Base-by-base conservation (phyloP, 1,284 basidiomycete genomes). In the Sporisorium sorghi region DNA sequence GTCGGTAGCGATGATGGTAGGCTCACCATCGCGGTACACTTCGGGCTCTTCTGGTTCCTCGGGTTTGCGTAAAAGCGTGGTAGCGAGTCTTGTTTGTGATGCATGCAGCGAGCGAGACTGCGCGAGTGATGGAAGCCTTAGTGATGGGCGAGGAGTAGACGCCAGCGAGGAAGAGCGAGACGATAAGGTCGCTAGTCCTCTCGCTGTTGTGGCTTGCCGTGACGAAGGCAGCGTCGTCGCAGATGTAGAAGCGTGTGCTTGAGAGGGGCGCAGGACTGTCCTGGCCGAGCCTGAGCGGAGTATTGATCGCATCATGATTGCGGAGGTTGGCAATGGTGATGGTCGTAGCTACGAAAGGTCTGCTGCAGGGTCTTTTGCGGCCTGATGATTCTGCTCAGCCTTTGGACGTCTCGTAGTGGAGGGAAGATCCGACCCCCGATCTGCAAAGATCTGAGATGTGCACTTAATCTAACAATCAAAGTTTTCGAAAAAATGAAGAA, bases 1-100 rank as follows among this genome's bases (percentile, higher is more conserved):
- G 19, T 81, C 77, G 17, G 80, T 80, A 43, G 82, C 54, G 37
- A 74, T 63, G 43, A 83, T 69, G 26, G 62, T 69, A 4, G 79
- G 78, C 17, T 75, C 61, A 28, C 68, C 78, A 17, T 76, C 73
- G 19, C 74, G 55, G 32, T 65, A 69, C 0, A 81, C 77, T 33
- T 72, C 66, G 24, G 77, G 73, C 39, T 81, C 81, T 26, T 83
- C 81, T 10, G 81, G 81, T n/a, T 69, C 48, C 4, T 76, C 74
- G 2, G 81, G 81, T 48, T 76, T 77, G 40, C 60, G 55, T 0
- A 63, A 5, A 3, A 76, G 44, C 5, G 71, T 76, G 3, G 71
- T 46, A 0, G 69, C 64, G 0, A 19, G 14, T 11, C 73, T 54
- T 1, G 6, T 26, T 17, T 62, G 59, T 28, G 48, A 46, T 53